Evolutionary conservation across 805 yeast species (phyloP).

Genomic region (Scheffersomyces spartinae): DNA sequence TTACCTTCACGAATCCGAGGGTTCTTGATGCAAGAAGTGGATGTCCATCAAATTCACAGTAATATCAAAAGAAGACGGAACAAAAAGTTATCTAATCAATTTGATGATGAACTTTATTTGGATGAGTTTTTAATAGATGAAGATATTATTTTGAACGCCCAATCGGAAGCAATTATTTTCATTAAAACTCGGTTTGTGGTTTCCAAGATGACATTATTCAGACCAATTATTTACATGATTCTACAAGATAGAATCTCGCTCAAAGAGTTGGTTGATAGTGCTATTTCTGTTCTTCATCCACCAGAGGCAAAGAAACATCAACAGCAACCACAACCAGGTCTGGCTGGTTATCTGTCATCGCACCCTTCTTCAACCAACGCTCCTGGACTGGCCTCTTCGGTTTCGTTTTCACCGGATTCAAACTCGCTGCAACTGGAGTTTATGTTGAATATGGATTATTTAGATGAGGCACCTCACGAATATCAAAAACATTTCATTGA

Average conservation of each 20-base stretch:
- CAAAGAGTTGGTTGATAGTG: conserved; percentile 16
- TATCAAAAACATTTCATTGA: conserved; percentile 17
- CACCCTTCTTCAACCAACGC: too few species aligned
- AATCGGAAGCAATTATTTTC: conserved; percentile 25
- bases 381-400: too few species aligned
- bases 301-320: too few species aligned
- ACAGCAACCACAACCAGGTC: too few species aligned
- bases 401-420: too few species aligned
- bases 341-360: too few species aligned
- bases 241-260: conserved; percentile 17
- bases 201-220: conserved; percentile 19
- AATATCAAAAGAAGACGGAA: conserved; percentile 12
- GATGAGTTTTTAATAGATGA: conserved; percentile 25
- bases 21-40: conserved; percentile 20
- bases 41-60: conserved; percentile 17
- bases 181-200: conserved; percentile 24
- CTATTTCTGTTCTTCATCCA: conserved; percentile 8
- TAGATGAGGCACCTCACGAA: conserved; percentile 14
- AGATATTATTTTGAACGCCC: conserved; percentile 17
- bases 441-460: conserved; percentile 9
- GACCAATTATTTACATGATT: conserved; percentile 23
- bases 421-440: too few species aligned
- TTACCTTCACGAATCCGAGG: conserved; percentile 21
- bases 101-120: conserved; percentile 10
- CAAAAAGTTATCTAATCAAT: conserved; percentile 1